Conservation (phyloP, 2,329 filamentous ascomycete genomes). For the Arthrobotrys sphaeroides region DNA sequence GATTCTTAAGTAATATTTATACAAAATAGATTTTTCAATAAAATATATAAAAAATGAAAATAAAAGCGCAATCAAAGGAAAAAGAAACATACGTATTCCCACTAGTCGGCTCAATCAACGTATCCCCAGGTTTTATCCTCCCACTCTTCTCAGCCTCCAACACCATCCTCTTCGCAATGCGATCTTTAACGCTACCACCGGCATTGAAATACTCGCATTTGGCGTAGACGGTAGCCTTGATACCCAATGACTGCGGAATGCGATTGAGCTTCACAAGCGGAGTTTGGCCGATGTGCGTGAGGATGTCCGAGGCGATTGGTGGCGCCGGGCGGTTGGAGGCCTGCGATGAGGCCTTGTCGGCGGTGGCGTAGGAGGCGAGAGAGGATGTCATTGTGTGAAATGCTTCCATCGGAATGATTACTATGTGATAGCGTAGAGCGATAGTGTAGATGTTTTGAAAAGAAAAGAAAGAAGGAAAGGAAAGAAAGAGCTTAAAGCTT, state of each 20-base stretch:
- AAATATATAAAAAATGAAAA: background rate
- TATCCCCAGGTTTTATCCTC: slow-evolving; percentile 95
- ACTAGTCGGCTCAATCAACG: slow-evolving; percentile 95
- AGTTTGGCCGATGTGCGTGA: slow-evolving; percentile 78
- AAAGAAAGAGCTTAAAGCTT: background rate
- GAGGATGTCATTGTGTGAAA: slow-evolving; percentile 46
- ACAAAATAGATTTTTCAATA: background rate
- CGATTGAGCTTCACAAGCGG: slow-evolving; percentile 94
- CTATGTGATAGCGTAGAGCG: background rate
- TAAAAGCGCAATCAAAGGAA: background rate
- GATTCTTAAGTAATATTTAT: slow-evolving; percentile 2
- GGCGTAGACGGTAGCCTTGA: slow-evolving; percentile 87
- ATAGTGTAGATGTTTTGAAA: background rate
- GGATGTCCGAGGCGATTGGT: slow-evolving; percentile 34
- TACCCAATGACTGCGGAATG: slow-evolving; percentile 87
- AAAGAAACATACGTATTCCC: slow-evolving; percentile 77
- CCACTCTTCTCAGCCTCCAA: slow-evolving; percentile 91
- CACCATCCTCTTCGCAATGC: slow-evolving; percentile 96
- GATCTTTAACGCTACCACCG: slow-evolving; percentile 91
- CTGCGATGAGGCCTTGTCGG: slow-evolving; percentile 6
- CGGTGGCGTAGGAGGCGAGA: slow-evolving; percentile 22
- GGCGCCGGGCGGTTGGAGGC: slow-evolving; percentile 62
- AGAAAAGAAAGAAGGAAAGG: background rate
- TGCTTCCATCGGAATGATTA: slow-evolving; percentile 29
- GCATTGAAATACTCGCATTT: slow-evolving; percentile 95